Conservation (phyloP, 768 basidiomycete species). For the Ephemerocybe angulata region DNA sequence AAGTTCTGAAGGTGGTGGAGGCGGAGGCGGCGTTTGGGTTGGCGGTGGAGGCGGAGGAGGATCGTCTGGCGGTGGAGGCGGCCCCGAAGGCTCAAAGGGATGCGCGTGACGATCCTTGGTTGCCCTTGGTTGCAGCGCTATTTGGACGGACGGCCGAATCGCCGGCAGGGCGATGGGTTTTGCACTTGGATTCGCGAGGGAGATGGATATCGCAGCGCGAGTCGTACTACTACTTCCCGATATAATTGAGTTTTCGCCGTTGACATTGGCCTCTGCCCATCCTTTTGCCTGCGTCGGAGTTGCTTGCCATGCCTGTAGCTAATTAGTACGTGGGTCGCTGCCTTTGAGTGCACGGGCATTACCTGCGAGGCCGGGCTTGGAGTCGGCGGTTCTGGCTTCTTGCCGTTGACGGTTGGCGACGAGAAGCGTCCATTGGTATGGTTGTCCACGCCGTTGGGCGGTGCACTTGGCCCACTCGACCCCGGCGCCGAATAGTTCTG, state of each 20-base stretch:
- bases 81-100: not conserved
- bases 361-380: constrained; percentile 20
- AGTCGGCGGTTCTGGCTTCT: constrained; percentile 25
- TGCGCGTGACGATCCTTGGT: not conserved
- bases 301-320: constrained; percentile 26
- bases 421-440: constrained; percentile 28
- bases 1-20: constrained; percentile 20
- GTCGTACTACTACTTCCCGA: constrained; percentile 17
- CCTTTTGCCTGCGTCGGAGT: constrained; percentile 26
- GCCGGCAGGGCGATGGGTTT: constrained; percentile 16
- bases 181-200: constrained; percentile 14
- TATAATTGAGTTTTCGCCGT: constrained; percentile 12
- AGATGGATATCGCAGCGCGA: constrained; percentile 24
- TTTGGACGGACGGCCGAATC: constrained; percentile 26
- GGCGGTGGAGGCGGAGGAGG: constrained; percentile 28
- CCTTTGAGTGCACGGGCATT: constrained; percentile 9
- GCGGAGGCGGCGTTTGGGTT: constrained; percentile 24
- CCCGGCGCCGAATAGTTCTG: constrained; percentile 13
- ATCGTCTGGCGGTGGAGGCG: constrained; percentile 19
- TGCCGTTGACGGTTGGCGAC: constrained; percentile 37
- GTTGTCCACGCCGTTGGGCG: constrained; percentile 20
- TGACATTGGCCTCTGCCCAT: constrained; percentile 20
- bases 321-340: constrained; percentile 17
- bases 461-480: constrained; percentile 15
- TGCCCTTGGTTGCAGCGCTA: constrained; percentile 22